Conservation (phyloP, 2,329 filamentous ascomycete species). For the Claviceps purpurea region DNA sequence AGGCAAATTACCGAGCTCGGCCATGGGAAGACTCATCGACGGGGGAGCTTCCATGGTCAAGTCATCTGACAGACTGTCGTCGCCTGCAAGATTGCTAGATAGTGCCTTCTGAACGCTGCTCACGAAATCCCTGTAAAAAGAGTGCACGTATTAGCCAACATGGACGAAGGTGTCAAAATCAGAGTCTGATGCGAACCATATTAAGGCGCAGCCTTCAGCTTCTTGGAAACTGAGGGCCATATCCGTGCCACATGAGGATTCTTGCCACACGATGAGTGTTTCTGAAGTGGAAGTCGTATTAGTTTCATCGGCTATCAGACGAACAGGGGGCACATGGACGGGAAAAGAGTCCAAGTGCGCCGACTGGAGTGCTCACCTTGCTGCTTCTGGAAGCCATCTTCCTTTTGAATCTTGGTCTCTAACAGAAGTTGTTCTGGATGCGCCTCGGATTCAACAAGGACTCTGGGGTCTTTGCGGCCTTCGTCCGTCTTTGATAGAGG, state of each 20-base stretch:
- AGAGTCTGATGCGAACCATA: slow-evolving; percentile 51
- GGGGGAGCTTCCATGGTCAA: slow-evolving; percentile 58
- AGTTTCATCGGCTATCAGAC: neutral
- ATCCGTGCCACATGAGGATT: slow-evolving; percentile 67
- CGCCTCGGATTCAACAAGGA: slow-evolving; percentile 89
- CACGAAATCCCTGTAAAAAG: slow-evolving; percentile 66
- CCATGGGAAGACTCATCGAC: slow-evolving; percentile 60
- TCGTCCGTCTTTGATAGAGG: slow-evolving; percentile 34
- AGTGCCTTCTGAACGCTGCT: slow-evolving; percentile 70
- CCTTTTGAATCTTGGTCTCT: slow-evolving; percentile 80
- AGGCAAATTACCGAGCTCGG: slow-evolving; percentile 66
- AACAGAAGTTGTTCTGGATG: slow-evolving; percentile 70
- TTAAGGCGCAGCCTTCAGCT: slow-evolving; percentile 79
- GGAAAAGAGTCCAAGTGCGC: slow-evolving; percentile 5
- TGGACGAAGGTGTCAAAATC: slow-evolving; percentile 2
- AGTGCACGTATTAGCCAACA: slow-evolving; percentile 1
- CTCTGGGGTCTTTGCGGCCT: slow-evolving; percentile 67
- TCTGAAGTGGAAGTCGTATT: slow-evolving; percentile 36
- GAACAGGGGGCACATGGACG: neutral
- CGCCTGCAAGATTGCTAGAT: slow-evolving; percentile 34
- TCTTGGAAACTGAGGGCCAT: slow-evolving; percentile 99
- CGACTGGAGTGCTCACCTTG: slow-evolving; percentile 51
- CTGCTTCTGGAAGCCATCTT: slow-evolving; percentile 96
- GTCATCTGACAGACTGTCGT: slow-evolving; percentile 84
- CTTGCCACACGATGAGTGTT: slow-evolving; percentile 96